Conservation (phyloP, 345 rosid genomes). For the Lepidium africanum region DNA sequence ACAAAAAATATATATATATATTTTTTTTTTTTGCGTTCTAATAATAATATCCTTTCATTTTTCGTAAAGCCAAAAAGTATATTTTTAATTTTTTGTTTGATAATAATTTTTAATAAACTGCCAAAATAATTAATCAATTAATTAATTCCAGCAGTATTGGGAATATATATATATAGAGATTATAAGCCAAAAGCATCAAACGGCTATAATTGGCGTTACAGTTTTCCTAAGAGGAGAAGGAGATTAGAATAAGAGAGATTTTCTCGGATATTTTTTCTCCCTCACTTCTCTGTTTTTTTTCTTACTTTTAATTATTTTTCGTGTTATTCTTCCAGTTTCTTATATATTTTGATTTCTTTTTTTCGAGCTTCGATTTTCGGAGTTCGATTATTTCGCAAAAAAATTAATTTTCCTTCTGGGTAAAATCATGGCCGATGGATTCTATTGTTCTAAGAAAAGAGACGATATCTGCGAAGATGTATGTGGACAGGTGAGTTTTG, state of each 20-base stretch:
- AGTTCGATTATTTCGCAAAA: neutral
- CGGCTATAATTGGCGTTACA: slow-evolving; percentile 61
- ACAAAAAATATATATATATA: no score
- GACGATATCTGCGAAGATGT: no score
- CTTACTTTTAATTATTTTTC: neutral
- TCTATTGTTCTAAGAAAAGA: no score
- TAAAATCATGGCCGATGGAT: no score
- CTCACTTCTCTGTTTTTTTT: slow-evolving; percentile 4
- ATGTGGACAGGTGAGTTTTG: no score
- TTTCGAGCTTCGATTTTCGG: neutral
- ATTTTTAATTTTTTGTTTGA: neutral
- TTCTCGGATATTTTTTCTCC: slow-evolving; percentile 3
- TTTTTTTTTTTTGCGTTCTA: neutral
- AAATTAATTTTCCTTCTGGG: neutral
- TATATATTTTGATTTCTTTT: neutral
- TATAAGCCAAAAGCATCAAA: slow-evolving; percentile 19
- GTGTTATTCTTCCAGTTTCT: neutral
- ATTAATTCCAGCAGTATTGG: slow-evolving; percentile 12
- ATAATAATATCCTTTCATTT: no score
- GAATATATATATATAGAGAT: neutral
- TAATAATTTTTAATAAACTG: neutral
- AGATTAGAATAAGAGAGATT: slow-evolving; percentile 3
- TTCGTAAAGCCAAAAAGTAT: no score
- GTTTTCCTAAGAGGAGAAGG: slow-evolving; percentile 11
- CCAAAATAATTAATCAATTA: neutral